Conservation (phyloP, 306 rosid genomes). For the Cicer chorassanicum region DNA sequence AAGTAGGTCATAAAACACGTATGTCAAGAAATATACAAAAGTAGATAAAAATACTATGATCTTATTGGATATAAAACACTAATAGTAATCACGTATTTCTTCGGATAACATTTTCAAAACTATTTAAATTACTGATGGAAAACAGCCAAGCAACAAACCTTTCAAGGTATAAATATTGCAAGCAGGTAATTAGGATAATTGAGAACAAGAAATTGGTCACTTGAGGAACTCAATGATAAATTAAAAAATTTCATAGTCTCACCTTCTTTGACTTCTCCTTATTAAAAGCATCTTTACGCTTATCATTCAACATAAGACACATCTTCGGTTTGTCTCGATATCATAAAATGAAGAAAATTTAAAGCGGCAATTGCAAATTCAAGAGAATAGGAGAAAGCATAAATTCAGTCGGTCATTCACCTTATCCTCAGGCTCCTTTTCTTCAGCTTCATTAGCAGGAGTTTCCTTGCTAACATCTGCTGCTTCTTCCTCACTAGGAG, state of each 20-base stretch:
- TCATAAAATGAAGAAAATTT: too few relatives aligned
- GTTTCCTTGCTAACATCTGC: too few relatives aligned
- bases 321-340: too few relatives aligned
- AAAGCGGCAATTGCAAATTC: neutral
- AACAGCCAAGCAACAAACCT: too few relatives aligned
- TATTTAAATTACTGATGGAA: neutral
- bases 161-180: too few relatives aligned
- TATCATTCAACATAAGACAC: too few relatives aligned
- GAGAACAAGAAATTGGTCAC: neutral
- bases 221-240: neutral
- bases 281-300: constrained; percentile 77
- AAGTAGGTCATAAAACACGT: neutral
- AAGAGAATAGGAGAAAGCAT: neutral
- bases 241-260: neutral
- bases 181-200: neutral
- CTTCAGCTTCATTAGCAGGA: constrained; percentile 68
- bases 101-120: neutral
- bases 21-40: neutral
- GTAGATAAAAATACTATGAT: neutral
- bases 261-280: constrained; percentile 89
- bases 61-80: neutral
- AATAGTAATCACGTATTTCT: neutral
- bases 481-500: too few relatives aligned
- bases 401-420: constrained; percentile 42
- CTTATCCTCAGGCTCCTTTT: constrained; percentile 87